Conservation (phyloP, 352 stramenopile species). For the Sclerospora graminicola region DNA sequence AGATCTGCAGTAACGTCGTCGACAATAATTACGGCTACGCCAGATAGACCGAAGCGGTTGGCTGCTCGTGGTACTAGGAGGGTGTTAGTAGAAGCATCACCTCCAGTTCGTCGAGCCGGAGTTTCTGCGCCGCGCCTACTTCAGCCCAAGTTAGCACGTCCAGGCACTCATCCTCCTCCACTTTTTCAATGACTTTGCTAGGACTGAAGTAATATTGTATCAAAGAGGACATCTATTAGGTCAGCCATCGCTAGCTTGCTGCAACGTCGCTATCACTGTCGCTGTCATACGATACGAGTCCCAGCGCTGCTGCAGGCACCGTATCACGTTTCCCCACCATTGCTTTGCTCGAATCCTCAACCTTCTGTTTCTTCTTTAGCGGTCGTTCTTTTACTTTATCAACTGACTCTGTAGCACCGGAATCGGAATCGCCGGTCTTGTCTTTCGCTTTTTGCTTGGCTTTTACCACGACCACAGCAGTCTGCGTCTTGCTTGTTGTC, state of each 20-base stretch:
- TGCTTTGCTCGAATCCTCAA: neutral
- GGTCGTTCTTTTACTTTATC: conserved; percentile 2
- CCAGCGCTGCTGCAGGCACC: conserved; percentile 6
- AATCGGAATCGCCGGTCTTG: conserved; percentile 12
- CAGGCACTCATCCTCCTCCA: conserved; percentile 13
- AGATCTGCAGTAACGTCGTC: conserved; percentile 8
- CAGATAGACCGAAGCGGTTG: conserved; percentile 58
- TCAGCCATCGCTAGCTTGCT: conserved; percentile 5
- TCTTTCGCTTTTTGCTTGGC: conserved; percentile 41
- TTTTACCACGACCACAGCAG: conserved; percentile 34
- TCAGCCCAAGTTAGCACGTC: conserved; percentile 10
- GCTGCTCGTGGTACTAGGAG: conserved; percentile 24
- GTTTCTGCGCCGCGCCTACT: conserved; percentile 14
- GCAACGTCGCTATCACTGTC: conserved; percentile 34
- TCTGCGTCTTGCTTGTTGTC: conserved; percentile 13
- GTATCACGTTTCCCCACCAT: conserved; percentile 7
- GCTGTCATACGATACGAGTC: conserved; percentile 54
- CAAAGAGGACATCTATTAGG: neutral
- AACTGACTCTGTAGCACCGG: conserved; percentile 10
- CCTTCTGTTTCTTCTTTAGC: conserved; percentile 18
- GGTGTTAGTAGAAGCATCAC: conserved; percentile 66
- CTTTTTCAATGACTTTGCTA: conserved; percentile 17
- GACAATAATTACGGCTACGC: conserved; percentile 63
- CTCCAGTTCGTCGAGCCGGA: conserved; percentile 40
- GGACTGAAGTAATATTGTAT: neutral